phyloP scores from a whole-genome alignment of 177 flowering plant genomes.

The Vitis hybrid region DNA sequence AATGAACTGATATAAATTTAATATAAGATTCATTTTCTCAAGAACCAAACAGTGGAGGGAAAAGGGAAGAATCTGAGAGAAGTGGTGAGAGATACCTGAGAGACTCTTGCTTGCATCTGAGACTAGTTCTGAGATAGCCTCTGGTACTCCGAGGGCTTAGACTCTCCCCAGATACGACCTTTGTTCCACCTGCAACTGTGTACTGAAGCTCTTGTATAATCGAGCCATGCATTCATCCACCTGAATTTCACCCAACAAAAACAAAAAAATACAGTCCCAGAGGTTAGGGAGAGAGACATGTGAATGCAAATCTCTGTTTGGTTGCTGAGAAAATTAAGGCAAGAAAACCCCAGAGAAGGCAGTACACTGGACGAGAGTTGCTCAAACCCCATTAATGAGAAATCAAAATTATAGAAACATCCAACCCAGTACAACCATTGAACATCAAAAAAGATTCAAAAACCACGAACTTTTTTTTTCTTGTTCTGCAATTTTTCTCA shows the following conservation, averaged over 20 bases:
- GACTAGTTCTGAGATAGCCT: constrained; percentile 65
- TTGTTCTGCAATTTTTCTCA: background rate
- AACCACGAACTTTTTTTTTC: background rate
- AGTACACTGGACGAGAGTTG: background rate
- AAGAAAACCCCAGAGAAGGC: no score
- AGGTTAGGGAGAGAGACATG: no score
- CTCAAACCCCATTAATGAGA: constrained; percentile 1
- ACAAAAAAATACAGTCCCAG: background rate
- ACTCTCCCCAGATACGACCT: constrained; percentile 57
- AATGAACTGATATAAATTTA: no score
- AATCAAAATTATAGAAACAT: background rate
- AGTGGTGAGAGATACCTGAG: constrained; percentile 38
- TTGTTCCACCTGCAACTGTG: constrained; percentile 76
- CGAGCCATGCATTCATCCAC: constrained; percentile 92
- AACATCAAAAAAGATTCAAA: background rate
- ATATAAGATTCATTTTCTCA: background rate
- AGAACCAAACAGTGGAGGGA: background rate
- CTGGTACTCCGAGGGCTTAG: constrained; percentile 82
- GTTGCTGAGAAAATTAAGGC: no score
- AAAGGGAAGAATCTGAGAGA: background rate
- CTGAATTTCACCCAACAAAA: constrained; percentile 29
- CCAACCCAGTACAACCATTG: no score
- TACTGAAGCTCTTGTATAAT: constrained; percentile 84
- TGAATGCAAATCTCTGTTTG: no score
- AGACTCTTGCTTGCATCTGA: constrained; percentile 91